A percentile compares a stretch with the other conserved stretches of the same genome.
These are phyloP conservation scores for Cryomyces minteri DNA, from an alignment of 495 filamentous ascomycete genomes.

Conservation along the genomic window DNA sequence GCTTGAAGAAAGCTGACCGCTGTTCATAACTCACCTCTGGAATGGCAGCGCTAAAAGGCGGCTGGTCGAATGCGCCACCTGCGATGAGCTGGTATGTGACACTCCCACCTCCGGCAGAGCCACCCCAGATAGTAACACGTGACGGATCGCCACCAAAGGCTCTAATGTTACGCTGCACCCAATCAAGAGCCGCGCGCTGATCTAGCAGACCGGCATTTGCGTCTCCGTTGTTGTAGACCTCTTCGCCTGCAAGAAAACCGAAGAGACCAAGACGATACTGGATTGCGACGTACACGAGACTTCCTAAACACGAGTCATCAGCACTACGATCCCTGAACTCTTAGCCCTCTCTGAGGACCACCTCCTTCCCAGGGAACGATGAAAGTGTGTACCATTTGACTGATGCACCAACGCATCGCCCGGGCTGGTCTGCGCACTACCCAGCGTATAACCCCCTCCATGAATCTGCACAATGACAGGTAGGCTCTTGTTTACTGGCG, in stretches of 20 bases:
- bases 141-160: slow-evolving; percentile 12
- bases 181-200: slow-evolving; percentile 17
- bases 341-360: no score
- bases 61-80: slow-evolving; percentile 8
- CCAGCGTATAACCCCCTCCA: slow-evolving; percentile 7
- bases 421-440: slow-evolving; percentile 2
- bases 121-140: slow-evolving; percentile 17
- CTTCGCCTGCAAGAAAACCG: slow-evolving; percentile 14
- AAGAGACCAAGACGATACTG: slow-evolving; percentile 20
- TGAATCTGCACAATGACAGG: slow-evolving; percentile 13
- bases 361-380: no score
- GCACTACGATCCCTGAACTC: no score
- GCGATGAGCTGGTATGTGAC: slow-evolving; percentile 12
- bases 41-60: slow-evolving; percentile 10
- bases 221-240: slow-evolving; percentile 15
- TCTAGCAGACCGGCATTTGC: slow-evolving; percentile 20
- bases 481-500: slow-evolving; percentile 2
- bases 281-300: slow-evolving; percentile 17
- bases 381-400: slow-evolving; percentile 1
- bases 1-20: no score
- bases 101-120: slow-evolving; percentile 11
- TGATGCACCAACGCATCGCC: slow-evolving; percentile 9
- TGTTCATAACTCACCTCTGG: no score
- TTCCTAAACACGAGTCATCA: no score
- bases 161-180: slow-evolving; percentile 15